Evolutionary conservation across 2,329 filamentous ascomycete species (phyloP).

Genomic region (Arthrinium phaeospermum): DNA sequence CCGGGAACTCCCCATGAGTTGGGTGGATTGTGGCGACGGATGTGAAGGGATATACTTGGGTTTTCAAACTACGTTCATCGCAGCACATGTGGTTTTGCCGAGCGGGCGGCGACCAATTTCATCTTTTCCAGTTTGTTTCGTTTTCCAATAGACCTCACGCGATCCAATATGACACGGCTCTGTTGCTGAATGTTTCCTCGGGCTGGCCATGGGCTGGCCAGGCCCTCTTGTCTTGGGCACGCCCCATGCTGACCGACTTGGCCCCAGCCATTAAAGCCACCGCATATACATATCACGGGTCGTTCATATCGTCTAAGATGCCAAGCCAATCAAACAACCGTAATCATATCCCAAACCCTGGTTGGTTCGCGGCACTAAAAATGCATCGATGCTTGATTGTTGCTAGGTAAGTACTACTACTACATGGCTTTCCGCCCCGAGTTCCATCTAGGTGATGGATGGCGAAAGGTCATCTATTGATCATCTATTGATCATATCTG

Average conservation of each 20-base stretch:
- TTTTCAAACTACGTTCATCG: not conserved
- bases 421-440: not conserved
- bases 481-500: too few relatives aligned
- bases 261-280: constrained; percentile 2
- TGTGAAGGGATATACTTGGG: not conserved
- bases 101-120: not conserved
- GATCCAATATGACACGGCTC: not conserved
- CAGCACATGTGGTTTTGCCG: not conserved
- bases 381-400: too few relatives aligned
- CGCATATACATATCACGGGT: not conserved
- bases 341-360: not conserved
- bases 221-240: not conserved
- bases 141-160: not conserved
- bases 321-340: not conserved
- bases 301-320: not conserved
- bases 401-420: too few relatives aligned
- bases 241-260: not conserved
- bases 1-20: not conserved
- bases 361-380: not conserved
- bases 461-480: not conserved
- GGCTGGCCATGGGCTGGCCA: not conserved
- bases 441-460: not conserved
- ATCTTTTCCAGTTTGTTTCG: not conserved
- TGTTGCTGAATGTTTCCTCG: not conserved
- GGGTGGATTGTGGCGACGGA: not conserved